Evolutionary conservation across 305 asterid genomes (phyloP), one percentile per base, ranked within the genome.

Genomic region (Andrographis paniculata): DNA sequence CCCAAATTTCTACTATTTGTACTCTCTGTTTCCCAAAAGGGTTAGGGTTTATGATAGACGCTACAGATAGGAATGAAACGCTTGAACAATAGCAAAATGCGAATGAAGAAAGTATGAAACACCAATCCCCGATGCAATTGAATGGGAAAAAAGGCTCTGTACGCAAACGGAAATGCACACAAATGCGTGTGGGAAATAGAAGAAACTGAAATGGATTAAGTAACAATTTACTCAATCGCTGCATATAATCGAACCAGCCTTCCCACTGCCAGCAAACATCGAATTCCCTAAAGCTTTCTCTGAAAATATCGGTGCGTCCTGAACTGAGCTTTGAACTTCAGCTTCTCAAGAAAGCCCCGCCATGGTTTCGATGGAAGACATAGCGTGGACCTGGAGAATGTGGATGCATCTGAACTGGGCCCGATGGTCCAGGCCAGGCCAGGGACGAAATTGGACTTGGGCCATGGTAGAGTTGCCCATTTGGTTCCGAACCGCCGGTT

Each of bases 41-140:
- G 16, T 53, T 64, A 64, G 71, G 69, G 71, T 60, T 62, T 56
- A 48, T 56, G 60, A 40, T 52, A 42, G 44, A 48, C 48, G 6
- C 9, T 14, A 20, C 48, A 14, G 3, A 33, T 28, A 52, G 27
- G 9, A 42, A 20, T 31, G 42, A 52, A 30, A 57, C 6, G 17
- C 13, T 37, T 39, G 19, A 11, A 43, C 22, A 43, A 50, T 20
- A 24, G 7, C 6, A 24, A 24, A 8, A 8, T 3, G 8, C 4
- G 8, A 24, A 35, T 23, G 48, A 0, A 12, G 19, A 17, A 31
- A 0, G 30, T 9, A 5, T 9, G 15, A 43, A 48, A 19, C n/a
- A 33, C 63, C 20, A 12, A 5, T 31, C 8, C 12, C 37, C 12
- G 11, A 11, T 31, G 28, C 18, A 12, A 2, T 1, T 15, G 11